Evolutionary conservation across 2,329 filamentous ascomycete species (phyloP), one percentile per base, ranked within the genome.

Genomic region (Phoma sp.): DNA sequence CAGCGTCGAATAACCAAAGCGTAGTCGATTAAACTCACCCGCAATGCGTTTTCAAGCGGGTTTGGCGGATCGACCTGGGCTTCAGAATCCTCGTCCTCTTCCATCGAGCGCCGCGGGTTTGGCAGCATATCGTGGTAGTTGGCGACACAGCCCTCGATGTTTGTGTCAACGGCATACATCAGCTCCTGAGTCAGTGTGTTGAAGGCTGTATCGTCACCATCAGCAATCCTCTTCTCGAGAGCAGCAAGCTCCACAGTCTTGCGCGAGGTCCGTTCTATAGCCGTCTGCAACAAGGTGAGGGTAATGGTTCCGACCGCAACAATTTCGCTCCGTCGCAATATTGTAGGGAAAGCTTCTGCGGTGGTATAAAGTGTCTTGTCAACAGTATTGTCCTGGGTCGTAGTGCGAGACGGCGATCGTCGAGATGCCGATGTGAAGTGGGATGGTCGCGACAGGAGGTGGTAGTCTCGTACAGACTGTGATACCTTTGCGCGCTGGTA

Each of bases 401-500:
- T 86, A 1, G 86, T 83, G 10, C 90, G 88, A 10, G 80, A 83
- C 2, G 88, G 89, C 62, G 85, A 86, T 23, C 92, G 84, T 64
- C 86, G 87, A 5, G 87, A 86, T 0, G 91, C 91, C 5, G 90
- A 84, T 0, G 91, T 90, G 74, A 97, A 97, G 18, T 81, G 80
- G 43, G 86, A 85, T n/a, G 92, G 91, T 50, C 90, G 84, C 0
- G 90, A 88, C 0, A 91, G 87, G 5, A 97, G 81, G 7, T 95
- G 81, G 70, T 96, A 95, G 66, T 98, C 93, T n/a, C 92, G 83
- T 45, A 96, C 89, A 1, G 89, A 85, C 51, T 91, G 87, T 1
- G 90, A 87, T 4, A 98, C 89, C 59, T 92, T 88, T n/a, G 90
- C 85, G 23, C 93, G 87, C 74, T 96, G 93, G 74, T 91, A 96